Base-by-base conservation (phyloP, 192 early-diverging fungal species). In the Pilaira anomala region DNA sequence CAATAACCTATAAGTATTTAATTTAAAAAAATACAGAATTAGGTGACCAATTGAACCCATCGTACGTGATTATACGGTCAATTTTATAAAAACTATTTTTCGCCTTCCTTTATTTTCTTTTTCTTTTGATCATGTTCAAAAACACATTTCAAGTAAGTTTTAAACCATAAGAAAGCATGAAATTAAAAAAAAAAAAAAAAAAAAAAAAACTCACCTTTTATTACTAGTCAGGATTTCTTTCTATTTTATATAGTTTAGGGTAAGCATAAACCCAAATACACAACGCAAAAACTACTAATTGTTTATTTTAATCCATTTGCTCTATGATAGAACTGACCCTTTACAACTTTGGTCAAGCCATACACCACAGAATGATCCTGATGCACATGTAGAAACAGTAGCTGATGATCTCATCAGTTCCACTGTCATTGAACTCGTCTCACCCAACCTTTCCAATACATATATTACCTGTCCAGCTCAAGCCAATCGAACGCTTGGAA, bases 171-270 rank as follows among this genome's bases (percentile, higher is more conserved):
- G n/a, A n/a, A n/a, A n/a, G n/a, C n/a, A n/a, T n/a, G n/a, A 63
- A 66, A 9, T 9, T 16, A 45, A 60, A 12, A 3, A 33, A 26
- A 13, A 9, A 14, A n/a, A 3, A 29, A 41, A 29, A 33, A 51
- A 19, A 18, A 28, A 29, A 22, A 5, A 12, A 59, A 21, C 2
- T 44, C 39, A 8, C 42, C 52, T 36, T 9, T 25, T 12, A 2
- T 44, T 14, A 16, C 14, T 67, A 95, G 93, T 91, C 91, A 4
- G 93, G 93, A 12, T 90, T 93, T 69, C 78, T 95, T 41, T 95
- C 93, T 19, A 87, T 95, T 63, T 82, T 95, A 28, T 95, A 95
- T 71, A 90, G 88, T 68, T 83, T 92, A 61, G 91, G 91, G 90
- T 91, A 84, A 69, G 73, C 18, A 63, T 63, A 16, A 3, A 7